Conservation (phyloP, 2,329 filamentous ascomycete genomes). For the Lecanosticta acicola region DNA sequence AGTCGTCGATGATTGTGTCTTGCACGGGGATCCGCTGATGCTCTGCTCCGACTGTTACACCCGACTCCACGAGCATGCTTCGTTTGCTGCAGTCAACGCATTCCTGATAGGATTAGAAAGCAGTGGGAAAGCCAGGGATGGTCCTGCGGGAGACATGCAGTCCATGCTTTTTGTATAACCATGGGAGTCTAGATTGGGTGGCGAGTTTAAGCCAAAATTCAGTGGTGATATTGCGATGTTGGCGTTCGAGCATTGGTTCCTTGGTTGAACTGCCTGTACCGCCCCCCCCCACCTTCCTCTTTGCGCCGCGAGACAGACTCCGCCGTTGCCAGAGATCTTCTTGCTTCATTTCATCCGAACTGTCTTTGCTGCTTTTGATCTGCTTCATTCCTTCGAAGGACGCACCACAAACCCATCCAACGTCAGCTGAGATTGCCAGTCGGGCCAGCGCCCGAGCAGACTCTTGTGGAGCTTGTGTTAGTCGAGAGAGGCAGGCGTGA, state of each 20-base stretch:
- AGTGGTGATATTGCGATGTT: neutral
- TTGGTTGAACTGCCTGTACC: neutral
- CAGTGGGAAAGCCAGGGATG: constrained; percentile 6
- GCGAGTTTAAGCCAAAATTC: neutral
- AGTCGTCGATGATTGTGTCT: neutral
- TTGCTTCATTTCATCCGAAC: constrained; percentile 43
- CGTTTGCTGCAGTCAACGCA: constrained; percentile 3
- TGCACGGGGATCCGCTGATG: neutral
- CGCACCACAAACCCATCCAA: constrained; percentile 34
- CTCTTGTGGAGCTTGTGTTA: constrained; percentile 20
- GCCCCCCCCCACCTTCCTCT: neutral
- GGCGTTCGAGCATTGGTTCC: neutral
- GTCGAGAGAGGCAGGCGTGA: constrained; percentile 5
- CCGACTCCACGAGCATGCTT: constrained; percentile 11
- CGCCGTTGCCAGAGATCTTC: constrained; percentile 33
- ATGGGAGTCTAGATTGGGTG: constrained; percentile 2
- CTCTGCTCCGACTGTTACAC: neutral
- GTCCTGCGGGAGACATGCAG: constrained; percentile 2
- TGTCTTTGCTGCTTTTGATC: constrained; percentile 41
- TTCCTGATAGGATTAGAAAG: constrained; percentile 7
- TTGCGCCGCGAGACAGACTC: neutral
- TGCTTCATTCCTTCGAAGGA: constrained; percentile 43
- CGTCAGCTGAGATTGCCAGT: constrained; percentile 35
- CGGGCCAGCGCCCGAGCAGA: constrained; percentile 40
- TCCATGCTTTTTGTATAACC: neutral